Base-by-base conservation (phyloP, 2,329 filamentous ascomycete species). In the Colletotrichum coccodes region DNA sequence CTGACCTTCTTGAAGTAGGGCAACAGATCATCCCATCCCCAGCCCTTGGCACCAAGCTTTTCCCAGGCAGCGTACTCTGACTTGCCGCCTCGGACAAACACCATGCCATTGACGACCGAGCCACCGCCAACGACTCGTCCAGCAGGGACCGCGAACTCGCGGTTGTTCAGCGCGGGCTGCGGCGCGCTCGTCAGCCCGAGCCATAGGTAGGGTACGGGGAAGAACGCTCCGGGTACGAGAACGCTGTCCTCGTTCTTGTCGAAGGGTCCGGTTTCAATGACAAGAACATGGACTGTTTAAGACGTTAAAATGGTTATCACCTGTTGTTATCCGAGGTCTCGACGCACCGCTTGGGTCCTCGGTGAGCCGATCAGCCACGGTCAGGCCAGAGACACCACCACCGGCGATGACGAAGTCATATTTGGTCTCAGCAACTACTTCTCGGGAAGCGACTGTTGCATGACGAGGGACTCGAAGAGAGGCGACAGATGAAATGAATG, bases 31-130 rank as follows among this genome's bases (percentile, higher is more conserved):
- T 75, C 64, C 75, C 74, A 78, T 1, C 81, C 74, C 76, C 81
- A 85, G 6, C 81, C 83, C 1, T 78, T 72, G 47, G 84, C 84
- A 0, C 83, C 85, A 3, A 87, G 70, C 3, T 73, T 72, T 42
- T 78, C 77, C 84, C 84, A 87, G 1, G 76, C 75, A 50, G 84
- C 75, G 50, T 83, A 84, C 49, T 83, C 82, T 0, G 74, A 71
- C 21, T 73, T 72, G 4, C 76, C 74, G 3, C 79, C 76, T 14
- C 79, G 75, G 38, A 78, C 76, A 67, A 77, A 81, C 26, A 80
- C 73, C 73, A 81, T 77, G 32, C 75, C 77, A 72, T 84, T 84
- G 52, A 83, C 71, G 3, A 78, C 77, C 3, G 77, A 79, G 6
- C 79, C 76, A 28, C 82, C 82, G 21, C 82, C 82, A 40, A 81